Base-by-base conservation (phyloP, 108 stramenopile genomes). In the Nitzschia palea region DNA sequence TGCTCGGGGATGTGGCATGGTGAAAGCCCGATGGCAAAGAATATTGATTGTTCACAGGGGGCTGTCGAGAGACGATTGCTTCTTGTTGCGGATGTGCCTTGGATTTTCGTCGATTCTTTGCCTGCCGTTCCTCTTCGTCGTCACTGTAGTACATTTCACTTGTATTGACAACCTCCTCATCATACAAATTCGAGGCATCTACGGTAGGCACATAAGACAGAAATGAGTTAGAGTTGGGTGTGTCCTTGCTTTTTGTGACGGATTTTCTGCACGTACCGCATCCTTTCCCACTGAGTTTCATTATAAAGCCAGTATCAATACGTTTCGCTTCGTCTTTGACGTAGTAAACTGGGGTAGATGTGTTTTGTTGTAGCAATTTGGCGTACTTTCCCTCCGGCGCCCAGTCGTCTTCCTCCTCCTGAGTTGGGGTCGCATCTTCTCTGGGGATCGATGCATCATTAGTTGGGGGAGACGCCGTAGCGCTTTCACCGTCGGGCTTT, bases 161-260 rank as follows among this genome's bases (percentile, higher is more conserved):
- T 15, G 71, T 59, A 59, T 83, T 71, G n/a, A 58, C 20, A 31
- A 87, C 67, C 62, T 93, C 92, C 67, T 93, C 92, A 62, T 93
- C 92, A 70, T 85, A 85, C 9, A 90, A 51, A 74, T 93, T 93
- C 8, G 92, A 93, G 3, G 92, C 92, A 67, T 93, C 87, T 79
- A n/a, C 26, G 31, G 23, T 8, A 20, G 18, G 37, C 9, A 20
- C 1, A 76, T 4, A 3, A 44, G 35, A 50, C 4, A 33, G 25
- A 40, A 26, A 2, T 5, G 42, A 25, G 29, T 18, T n/a, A 37
- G 60, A 25, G 3, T 55, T n/a, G n/a, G n/a, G n/a, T n/a, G n/a
- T n/a, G n/a, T n/a, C n/a, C n/a, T n/a, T n/a, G n/a, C n/a, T n/a
- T n/a, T n/a, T n/a, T n/a, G n/a, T n/a, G n/a, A n/a, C n/a, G 12